Conservation (phyloP, 208 protist species). For the Leishmania tropica region DNA sequence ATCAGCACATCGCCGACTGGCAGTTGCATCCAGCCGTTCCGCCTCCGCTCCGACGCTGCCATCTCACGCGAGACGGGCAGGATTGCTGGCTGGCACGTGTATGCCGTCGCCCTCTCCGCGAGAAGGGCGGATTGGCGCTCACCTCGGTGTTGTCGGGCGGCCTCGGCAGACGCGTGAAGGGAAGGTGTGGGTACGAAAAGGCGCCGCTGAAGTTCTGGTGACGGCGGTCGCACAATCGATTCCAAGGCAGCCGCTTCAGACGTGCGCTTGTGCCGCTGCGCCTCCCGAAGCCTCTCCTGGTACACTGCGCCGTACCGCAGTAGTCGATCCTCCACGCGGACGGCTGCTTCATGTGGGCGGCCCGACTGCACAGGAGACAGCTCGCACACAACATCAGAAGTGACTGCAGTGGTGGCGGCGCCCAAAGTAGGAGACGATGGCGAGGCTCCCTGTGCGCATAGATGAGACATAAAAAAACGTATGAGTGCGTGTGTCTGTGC, state of each 20-base stretch:
- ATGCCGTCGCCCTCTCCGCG: not conserved
- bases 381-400: conserved; percentile 31
- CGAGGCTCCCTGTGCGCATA: not conserved
- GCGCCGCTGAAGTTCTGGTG: conserved; percentile 1
- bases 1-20: conserved; percentile 23
- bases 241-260: conserved; percentile 6
- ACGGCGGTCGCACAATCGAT: not conserved
- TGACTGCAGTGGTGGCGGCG: not conserved
- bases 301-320: conserved; percentile 44
- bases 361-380: conserved; percentile 31
- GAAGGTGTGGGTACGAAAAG: conserved; percentile 21
- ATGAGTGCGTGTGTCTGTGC: not conserved
- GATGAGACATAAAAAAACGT: not conserved
- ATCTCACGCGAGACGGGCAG: conserved; percentile 28
- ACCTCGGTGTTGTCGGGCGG: conserved; percentile 18
- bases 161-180: conserved; percentile 19
- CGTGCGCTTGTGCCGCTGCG: conserved; percentile 8
- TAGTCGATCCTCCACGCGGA: conserved; percentile 49
- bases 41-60: conserved; percentile 19
- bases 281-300: conserved; percentile 7
- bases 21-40: conserved; percentile 13
- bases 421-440: too few relatives aligned
- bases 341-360: not conserved
- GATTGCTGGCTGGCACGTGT: conserved; percentile 17
- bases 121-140: conserved; percentile 9